Conservation (phyloP, 306 rosid species). For the Rosa chinensis region DNA sequence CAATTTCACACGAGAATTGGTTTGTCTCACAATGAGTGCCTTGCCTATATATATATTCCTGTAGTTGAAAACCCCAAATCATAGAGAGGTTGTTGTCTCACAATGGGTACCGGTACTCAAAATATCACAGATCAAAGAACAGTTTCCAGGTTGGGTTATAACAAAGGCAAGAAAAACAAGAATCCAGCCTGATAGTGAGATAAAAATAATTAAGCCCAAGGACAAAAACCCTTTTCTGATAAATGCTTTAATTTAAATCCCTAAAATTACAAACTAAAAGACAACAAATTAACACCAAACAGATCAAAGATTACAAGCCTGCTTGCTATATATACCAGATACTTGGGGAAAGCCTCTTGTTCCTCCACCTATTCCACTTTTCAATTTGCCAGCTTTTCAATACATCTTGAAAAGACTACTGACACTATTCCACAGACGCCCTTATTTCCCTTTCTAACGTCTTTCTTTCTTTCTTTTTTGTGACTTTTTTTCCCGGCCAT, state of each 20-base stretch:
- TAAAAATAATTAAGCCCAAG: background rate
- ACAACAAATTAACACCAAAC: background rate
- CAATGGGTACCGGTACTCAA: too few species aligned
- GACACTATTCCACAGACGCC: background rate
- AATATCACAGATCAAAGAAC: background rate
- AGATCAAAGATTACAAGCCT: conserved; percentile 9
- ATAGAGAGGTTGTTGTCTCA: too few species aligned
- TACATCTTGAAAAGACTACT: background rate
- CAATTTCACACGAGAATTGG: background rate
- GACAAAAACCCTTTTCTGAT: background rate
- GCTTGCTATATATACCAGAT: background rate
- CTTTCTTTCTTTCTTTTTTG: background rate
- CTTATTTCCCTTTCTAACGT: background rate
- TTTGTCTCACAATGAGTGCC: too few species aligned
- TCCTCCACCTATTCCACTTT: conserved; percentile 3
- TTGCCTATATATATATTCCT: too few species aligned
- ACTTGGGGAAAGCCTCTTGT: background rate
- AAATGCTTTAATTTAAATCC: background rate
- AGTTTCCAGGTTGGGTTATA: background rate
- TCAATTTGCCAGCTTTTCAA: background rate
- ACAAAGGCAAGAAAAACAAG: background rate
- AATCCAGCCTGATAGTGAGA: background rate
- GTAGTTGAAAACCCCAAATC: too few species aligned
- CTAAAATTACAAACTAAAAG: background rate
- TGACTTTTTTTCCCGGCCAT: background rate